Percentiles rank a stretch among this genome's conserved stretches.
Evolutionary conservation across 768 basidiomycete species (phyloP).

Genomic region (Calocybe cyanea): DNA sequence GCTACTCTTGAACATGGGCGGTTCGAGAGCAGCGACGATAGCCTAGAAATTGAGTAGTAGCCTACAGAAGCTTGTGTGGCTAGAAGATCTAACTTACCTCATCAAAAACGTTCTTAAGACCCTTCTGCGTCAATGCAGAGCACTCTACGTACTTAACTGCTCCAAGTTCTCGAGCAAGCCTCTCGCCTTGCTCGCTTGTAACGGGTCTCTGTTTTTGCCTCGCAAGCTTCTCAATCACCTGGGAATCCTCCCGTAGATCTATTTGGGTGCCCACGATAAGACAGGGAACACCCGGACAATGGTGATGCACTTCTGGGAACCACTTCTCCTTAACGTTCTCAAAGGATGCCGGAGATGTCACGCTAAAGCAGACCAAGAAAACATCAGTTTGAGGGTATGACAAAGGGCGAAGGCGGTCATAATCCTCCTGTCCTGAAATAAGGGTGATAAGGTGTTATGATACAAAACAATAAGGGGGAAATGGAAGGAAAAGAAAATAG

Average conservation of each 20-base stretch:
- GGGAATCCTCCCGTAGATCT: slow-evolving; percentile 90
- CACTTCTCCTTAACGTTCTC: slow-evolving; percentile 99
- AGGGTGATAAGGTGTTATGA: slow-evolving; percentile 1
- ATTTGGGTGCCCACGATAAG: slow-evolving; percentile 98
- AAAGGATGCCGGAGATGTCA: slow-evolving; percentile 96
- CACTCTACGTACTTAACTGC: slow-evolving; percentile 99
- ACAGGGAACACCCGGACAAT: slow-evolving; percentile 98
- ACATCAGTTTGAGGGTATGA: slow-evolving; percentile 99
- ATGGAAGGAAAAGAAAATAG: slow-evolving; percentile 2
- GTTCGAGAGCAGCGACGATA: slow-evolving; percentile 97
- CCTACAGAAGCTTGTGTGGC: slow-evolving; percentile 5
- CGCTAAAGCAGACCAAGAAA: slow-evolving; percentile 99
- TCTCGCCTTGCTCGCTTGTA: slow-evolving; percentile 81
- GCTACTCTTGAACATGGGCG: slow-evolving; percentile 85
- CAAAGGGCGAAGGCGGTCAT: slow-evolving; percentile 96
- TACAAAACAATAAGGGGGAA: slow-evolving; percentile 7
- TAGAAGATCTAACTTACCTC: slow-evolving; percentile 61
- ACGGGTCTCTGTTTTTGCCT: slow-evolving; percentile 97
- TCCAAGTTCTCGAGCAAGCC: slow-evolving; percentile 94
- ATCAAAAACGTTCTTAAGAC: slow-evolving; percentile 99
- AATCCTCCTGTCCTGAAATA: slow-evolving; percentile 91
- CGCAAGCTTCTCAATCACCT: slow-evolving; percentile 91
- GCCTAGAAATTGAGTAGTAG: slow-evolving; percentile 49
- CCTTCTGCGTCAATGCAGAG: slow-evolving; percentile 98
- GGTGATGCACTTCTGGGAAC: slow-evolving; percentile 99